A percentile compares a stretch with the other conserved stretches of the same genome.
These are phyloP conservation scores for Aphanocladium album DNA, from an alignment of 2,329 filamentous ascomycete species.

Conservation along the genomic window DNA sequence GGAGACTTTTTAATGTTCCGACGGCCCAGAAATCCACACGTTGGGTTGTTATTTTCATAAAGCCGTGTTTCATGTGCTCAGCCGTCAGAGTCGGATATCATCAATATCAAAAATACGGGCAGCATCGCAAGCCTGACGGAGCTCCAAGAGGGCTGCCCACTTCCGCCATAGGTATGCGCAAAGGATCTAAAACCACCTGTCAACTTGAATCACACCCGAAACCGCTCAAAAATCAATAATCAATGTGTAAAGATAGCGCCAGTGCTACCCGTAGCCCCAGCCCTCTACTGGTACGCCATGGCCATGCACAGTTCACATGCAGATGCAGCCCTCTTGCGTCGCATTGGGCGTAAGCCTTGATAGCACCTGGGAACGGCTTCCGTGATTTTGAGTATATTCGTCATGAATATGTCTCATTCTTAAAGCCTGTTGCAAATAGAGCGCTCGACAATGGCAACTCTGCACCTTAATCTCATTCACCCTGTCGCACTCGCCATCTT, in stretches of 20 bases:
- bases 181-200: too few species aligned
- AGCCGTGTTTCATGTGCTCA: neutral
- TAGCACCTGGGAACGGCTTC: neutral
- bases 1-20: neutral
- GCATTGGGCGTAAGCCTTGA: neutral
- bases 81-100: neutral
- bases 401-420: too few species aligned
- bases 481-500: too few species aligned
- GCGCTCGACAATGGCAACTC: too few species aligned
- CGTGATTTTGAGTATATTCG: neutral
- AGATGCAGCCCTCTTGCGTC: conserved; percentile 12
- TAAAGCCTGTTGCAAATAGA: too few species aligned
- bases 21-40: neutral
- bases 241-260: neutral
- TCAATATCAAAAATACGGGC: neutral
- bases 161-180: neutral
- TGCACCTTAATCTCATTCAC: too few species aligned
- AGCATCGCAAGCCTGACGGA: neutral
- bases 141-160: neutral
- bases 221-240: neutral
- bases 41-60: neutral
- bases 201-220: neutral
- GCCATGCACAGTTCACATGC: conserved; percentile 8
- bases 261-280: neutral
- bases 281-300: neutral